Evolutionary conservation across 2,329 filamentous ascomycete genomes (phyloP).

Genomic region (Raffaelea ambrosiae): DNA sequence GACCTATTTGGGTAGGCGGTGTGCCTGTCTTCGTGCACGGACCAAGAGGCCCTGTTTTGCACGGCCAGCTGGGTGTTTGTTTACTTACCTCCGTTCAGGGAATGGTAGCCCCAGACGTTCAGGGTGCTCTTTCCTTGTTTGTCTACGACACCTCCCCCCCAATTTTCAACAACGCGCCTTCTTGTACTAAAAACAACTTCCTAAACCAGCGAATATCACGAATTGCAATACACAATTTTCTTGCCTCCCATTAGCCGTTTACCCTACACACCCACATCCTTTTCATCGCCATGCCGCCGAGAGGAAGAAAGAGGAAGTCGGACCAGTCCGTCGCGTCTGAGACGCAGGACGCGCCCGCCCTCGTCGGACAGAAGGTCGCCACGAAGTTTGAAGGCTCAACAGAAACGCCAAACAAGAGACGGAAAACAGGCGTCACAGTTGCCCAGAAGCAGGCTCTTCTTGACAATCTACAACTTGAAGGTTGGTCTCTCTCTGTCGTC

Average conservation of each 20-base stretch:
- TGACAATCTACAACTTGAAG: conserved; percentile 82
- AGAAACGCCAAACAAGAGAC: conserved; percentile 56
- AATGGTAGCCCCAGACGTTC: no score
- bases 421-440: conserved; percentile 50
- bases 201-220: no score
- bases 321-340: conserved; percentile 22
- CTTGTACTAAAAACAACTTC: not conserved
- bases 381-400: conserved; percentile 25
- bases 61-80: conserved; percentile 7
- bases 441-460: conserved; percentile 79
- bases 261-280: not conserved
- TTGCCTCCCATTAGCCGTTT: not conserved
- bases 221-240: no score
- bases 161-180: no score
- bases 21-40: conserved; percentile 6
- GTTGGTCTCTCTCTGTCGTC: conserved; percentile 38
- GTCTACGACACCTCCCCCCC: no score
- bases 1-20: conserved; percentile 9
- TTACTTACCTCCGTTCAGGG: conserved; percentile 6
- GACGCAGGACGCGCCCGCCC: conserved; percentile 15
- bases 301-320: conserved; percentile 38
- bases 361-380: conserved; percentile 18
- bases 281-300: conserved; percentile 37
- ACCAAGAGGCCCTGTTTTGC: conserved; percentile 5
- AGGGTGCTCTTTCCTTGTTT: no score